Base-by-base conservation (phyloP, 768 basidiomycete species). In the Suillus placidus region DNA sequence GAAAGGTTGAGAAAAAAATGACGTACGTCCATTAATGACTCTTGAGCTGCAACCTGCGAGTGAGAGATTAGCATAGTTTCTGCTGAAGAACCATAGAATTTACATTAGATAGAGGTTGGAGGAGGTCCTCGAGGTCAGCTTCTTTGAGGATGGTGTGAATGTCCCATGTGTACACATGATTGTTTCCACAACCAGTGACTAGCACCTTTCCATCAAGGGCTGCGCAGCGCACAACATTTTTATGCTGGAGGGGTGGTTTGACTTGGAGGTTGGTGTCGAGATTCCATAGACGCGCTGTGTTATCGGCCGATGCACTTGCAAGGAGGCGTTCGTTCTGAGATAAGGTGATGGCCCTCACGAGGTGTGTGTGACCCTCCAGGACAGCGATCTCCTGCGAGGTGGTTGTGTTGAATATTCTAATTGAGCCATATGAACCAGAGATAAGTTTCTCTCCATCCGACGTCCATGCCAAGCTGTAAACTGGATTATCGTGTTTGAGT, bases 221-320 rank as follows among this genome's bases (percentile, higher is more conserved):
- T 18, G 16, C 4, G 0, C 8, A 18, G 8, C 0, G 3, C 1
- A 52, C 1, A 0, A 2, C 2, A 10, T 10, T 3, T 18, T 18
- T 4, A 4, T 32, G 30, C 16, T 20, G 52, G 18, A 32, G 16
- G 8, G 1, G 30, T 32, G 52, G 52, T 2, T 18, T 18, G 16
- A 54, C 30, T 32, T 4, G 30, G 4, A 54, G 52, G 32, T 34
- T 34, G 4, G 32, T 34, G 1, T 54, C 18, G 1, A 54, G 52
- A 1, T 54, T 32, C 32, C 52, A 34, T 2, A 54, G 2, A 12
- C 2, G 18, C 0, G 16, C 30, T 34, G 14, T 51, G 7, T 14
- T 14, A 30, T 26, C 40, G 5, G 1, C 26, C 3, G 49, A 51
- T 16, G 9, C 52, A 20, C 52, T 54, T 10, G 18, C 52, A 54